phyloP scores from a whole-genome alignment of 2,329 filamentous ascomycete species.

The Pseudopithomyces chartarum region DNA sequence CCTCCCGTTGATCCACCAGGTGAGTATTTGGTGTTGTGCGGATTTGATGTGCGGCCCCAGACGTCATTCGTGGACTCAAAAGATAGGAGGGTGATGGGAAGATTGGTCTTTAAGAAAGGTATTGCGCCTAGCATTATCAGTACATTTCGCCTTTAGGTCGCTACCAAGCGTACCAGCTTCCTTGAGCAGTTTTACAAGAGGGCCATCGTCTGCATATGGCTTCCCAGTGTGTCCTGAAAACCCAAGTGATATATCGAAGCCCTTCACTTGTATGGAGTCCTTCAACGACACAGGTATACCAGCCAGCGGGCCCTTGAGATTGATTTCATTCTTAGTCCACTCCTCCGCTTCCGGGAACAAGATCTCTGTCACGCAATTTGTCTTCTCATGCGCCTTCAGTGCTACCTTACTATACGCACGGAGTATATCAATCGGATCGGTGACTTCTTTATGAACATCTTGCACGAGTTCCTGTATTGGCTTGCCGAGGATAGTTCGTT shows the following conservation, averaged over 20 bases:
- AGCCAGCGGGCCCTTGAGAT: constrained; percentile 80
- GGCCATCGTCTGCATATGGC: constrained; percentile 69
- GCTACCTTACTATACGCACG: constrained; percentile 86
- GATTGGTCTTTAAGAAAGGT: constrained; percentile 90
- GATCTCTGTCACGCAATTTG: constrained; percentile 88
- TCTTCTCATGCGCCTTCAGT: constrained; percentile 79
- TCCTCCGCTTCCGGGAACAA: constrained; percentile 77
- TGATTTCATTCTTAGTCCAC: constrained; percentile 67
- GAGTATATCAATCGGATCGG: constrained; percentile 74
- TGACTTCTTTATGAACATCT: constrained; percentile 72
- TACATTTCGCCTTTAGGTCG: neutral
- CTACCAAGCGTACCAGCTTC: constrained; percentile 63
- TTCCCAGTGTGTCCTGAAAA: constrained; percentile 76
- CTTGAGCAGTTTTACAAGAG: constrained; percentile 76
- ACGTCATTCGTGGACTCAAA: constrained; percentile 82
- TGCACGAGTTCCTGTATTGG: constrained; percentile 79
- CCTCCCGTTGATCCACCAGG: constrained; percentile 89
- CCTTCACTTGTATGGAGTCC: constrained; percentile 74
- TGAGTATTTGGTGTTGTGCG: constrained; percentile 81
- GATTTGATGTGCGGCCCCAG: constrained; percentile 83
- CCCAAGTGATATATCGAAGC: constrained; percentile 82
- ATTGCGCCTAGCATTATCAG: constrained; percentile 65
- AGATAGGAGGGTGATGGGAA: constrained; percentile 83
- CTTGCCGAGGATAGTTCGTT: constrained; percentile 70
- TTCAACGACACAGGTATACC: constrained; percentile 88